Percentiles rank a stretch among this genome's conserved stretches.
phyloP scores from a whole-genome alignment of 805 yeast genomes.

The Myxozyma geophila region DNA sequence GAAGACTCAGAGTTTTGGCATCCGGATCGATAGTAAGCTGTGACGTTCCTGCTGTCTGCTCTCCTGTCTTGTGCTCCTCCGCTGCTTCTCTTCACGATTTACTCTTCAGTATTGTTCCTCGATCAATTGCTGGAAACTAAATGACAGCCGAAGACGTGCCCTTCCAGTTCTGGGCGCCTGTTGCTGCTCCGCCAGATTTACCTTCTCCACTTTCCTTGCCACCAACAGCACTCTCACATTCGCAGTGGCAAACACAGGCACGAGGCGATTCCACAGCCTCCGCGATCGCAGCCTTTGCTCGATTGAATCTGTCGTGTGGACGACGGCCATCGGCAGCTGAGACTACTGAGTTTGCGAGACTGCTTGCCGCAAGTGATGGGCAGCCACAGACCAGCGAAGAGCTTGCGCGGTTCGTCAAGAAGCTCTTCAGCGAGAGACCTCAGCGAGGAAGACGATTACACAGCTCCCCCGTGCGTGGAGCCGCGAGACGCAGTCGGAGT shows the following conservation, averaged over 20 bases:
- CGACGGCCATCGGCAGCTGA: constrained; percentile 14
- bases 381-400: constrained; percentile 7
- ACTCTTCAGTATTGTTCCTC: not conserved
- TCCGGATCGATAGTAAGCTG: not conserved
- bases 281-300: constrained; percentile 21
- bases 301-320: constrained; percentile 13
- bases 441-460: constrained; percentile 1
- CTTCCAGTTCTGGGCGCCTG: not conserved
- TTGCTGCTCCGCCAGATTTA: not conserved
- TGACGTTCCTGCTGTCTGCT: not conserved
- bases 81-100: not conserved
- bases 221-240: not conserved
- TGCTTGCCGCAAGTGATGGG: constrained; percentile 10
- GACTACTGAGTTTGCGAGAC: constrained; percentile 14
- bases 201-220: constrained; percentile 10
- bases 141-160: constrained; percentile 1
- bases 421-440: not conserved
- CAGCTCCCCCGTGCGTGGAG: constrained; percentile 2
- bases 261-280: constrained; percentile 20
- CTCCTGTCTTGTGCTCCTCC: not conserved
- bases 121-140: not conserved
- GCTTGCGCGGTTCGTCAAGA: constrained; percentile 9
- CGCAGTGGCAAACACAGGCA: not conserved
- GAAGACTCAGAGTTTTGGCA: not conserved
- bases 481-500: not conserved